These are phyloP conservation scores for Mycothermus thermophilus DNA, from an alignment of 495 filamentous ascomycete genomes.

Conservation along the genomic window DNA sequence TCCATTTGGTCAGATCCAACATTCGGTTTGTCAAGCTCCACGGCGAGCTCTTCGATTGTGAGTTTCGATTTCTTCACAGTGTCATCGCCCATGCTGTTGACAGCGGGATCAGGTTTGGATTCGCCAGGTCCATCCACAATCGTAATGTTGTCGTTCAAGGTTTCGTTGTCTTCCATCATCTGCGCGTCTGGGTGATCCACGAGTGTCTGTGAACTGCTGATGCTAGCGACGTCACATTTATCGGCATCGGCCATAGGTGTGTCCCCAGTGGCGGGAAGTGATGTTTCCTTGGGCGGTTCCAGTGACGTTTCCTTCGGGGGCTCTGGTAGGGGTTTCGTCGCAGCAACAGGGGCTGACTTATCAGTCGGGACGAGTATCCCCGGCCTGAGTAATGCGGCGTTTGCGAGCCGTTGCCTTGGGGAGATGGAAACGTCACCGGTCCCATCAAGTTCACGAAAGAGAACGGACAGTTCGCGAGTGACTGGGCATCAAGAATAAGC, in stretches of 20 bases:
- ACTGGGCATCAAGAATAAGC: slow-evolving; percentile 33
- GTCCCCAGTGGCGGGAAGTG: too few relatives aligned
- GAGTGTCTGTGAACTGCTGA: slow-evolving; percentile 31
- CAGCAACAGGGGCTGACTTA: too few relatives aligned
- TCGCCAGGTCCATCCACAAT: slow-evolving; percentile 4
- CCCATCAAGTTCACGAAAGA: slow-evolving; percentile 61
- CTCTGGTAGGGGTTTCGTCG: too few relatives aligned
- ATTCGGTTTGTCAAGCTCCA: slow-evolving; percentile 29
- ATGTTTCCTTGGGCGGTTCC: too few relatives aligned
- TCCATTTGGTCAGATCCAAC: slow-evolving; percentile 56
- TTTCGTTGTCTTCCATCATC: slow-evolving; percentile 2
- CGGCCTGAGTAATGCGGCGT: slow-evolving; percentile 43
- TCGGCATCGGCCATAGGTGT: slow-evolving; percentile 5
- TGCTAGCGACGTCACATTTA: slow-evolving; percentile 20
- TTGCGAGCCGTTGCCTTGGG: slow-evolving; percentile 68
- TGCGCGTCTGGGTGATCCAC: slow-evolving; percentile 19
- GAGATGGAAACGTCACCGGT: slow-evolving; percentile 38
- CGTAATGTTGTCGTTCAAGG: neutral
- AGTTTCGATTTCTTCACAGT: slow-evolving; percentile 11
- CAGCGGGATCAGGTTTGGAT: neutral
- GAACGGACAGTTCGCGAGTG: slow-evolving; percentile 49
- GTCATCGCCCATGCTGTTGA: slow-evolving; percentile 3
- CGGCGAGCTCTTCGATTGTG: slow-evolving; percentile 28
- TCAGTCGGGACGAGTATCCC: too few relatives aligned
- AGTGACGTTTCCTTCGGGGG: too few relatives aligned